Percentiles rank a stretch among this genome's conserved stretches.
phyloP scores from a whole-genome alignment of 2,329 filamentous ascomycete species.

The Raffaelea deltoideospora region DNA sequence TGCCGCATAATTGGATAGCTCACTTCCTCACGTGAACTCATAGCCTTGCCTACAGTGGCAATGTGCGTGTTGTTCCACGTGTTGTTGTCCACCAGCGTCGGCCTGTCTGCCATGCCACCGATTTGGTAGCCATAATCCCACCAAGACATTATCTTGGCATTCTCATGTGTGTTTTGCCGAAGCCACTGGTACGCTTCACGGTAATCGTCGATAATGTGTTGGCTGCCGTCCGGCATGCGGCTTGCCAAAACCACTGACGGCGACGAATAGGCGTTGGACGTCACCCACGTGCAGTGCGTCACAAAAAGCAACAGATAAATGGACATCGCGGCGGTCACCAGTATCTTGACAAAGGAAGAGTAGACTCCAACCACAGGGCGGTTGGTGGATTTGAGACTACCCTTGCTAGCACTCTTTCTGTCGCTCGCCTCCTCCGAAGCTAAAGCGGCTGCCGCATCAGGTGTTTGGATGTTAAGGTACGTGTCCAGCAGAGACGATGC shows the following conservation, averaged over 20 bases:
- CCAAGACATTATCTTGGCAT: conserved; percentile 99
- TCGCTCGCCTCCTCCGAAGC: conserved; percentile 26
- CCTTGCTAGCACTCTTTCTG: conserved; percentile 18
- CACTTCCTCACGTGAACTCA: conserved; percentile 94
- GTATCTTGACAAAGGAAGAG: conserved; percentile 59
- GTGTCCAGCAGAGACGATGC: conserved; percentile 78
- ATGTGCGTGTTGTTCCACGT: conserved; percentile 99
- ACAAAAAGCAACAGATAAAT: conserved; percentile 87
- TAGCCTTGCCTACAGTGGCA: conserved; percentile 95
- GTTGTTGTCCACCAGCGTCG: conserved; percentile 97
- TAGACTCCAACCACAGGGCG: conserved; percentile 74
- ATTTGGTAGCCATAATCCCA: conserved; percentile 99
- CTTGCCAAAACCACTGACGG: conserved; percentile 94
- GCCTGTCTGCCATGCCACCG: conserved; percentile 95
- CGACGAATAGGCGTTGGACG: conserved; percentile 96
- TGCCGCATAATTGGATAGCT: conserved; percentile 97
- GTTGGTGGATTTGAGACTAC: conserved; percentile 52
- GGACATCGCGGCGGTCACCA: conserved; percentile 58
- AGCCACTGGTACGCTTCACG: conserved; percentile 99
- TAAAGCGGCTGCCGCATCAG: conserved; percentile 32
- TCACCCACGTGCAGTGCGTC: conserved; percentile 97
- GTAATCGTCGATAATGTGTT: conserved; percentile 99
- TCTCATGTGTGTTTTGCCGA: conserved; percentile 84
- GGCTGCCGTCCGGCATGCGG: conserved; percentile 79
- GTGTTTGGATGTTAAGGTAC: conserved; percentile 56